A percentile compares a stretch with the other conserved stretches of the same genome.
Conservation (phyloP, 345 rosid species). For the Sisymbrium altissimum region DNA sequence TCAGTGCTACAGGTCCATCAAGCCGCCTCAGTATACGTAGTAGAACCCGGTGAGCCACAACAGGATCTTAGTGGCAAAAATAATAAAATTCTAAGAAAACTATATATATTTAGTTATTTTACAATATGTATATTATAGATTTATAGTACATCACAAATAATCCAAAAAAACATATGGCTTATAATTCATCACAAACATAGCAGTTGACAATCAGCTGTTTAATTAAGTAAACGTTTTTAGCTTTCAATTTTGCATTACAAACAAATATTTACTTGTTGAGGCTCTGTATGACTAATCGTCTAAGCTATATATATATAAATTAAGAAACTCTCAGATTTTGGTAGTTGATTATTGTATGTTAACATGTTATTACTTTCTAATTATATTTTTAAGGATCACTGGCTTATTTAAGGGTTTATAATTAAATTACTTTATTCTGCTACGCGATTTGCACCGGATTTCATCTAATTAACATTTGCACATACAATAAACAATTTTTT, state of each 20-base stretch:
- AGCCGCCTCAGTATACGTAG: neutral
- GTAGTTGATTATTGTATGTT: no score
- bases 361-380: neutral
- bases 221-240: neutral
- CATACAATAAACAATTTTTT: neutral
- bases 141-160: no score
- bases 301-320: neutral
- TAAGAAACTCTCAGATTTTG: no score
- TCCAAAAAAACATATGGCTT: no score
- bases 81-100: no score
- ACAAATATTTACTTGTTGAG: neutral
- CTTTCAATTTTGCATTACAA: neutral
- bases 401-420: neutral
- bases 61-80: neutral
- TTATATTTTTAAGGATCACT: neutral
- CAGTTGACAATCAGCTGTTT: neutral
- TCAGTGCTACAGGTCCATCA: no score
- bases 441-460: neutral
- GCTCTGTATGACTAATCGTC: neutral
- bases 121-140: no score
- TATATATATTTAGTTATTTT: no score
- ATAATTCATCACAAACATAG: neutral
- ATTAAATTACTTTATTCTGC: neutral
- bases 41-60: neutral
- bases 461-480: neutral